Evolutionary conservation across 805 yeast species (phyloP), one percentile per base, ranked within the genome.

Genomic region (Saccharomycopsis lassenensis): DNA sequence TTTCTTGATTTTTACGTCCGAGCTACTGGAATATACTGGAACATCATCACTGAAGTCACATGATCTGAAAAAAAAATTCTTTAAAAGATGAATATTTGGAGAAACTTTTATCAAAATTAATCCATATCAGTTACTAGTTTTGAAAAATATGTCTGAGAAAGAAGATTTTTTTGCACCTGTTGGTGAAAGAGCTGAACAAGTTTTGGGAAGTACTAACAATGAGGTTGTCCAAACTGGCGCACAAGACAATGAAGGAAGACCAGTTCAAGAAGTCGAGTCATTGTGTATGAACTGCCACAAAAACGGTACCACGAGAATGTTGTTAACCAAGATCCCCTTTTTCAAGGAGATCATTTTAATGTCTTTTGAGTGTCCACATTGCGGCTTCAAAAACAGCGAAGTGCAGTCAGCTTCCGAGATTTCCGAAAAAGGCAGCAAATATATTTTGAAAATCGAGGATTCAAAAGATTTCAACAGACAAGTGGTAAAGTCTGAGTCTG

Each of bases 351-450:
- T 91, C 35, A 81, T 91, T 35, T 56, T 91, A 39, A 89, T 91
- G 94, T 86, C 96, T 1, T 91, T 91, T 57, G 83, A 77, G 47
- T 91, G 99, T 59, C 89, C 91, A 19, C 96, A 87, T 58, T 91
- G 99, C 64, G 83, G 84, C 1, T 74, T 84, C 54, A 82, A 78
- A 55, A 89, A 85, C 65, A 73, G 84, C 26, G 98, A 91, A 60
- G 72, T 91, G 48, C 98, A 91, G 63, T 81, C 96, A n/a, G 99
- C 98, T 4, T 77, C 91, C 4, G 73, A 73, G 38, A 85, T 91
- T 45, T 94, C 89, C 50, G 89, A 80, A 49, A 83, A 82, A 58
- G 99, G 98, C 23, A 58, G 79, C 16, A 71, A 74, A 50, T 83
- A 81, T 56, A 62, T 69, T 19, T 61, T 87, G 44, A 74, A 75